Conservation (phyloP, 1,284 basidiomycete species). For the Trichosporon sp. region DNA sequence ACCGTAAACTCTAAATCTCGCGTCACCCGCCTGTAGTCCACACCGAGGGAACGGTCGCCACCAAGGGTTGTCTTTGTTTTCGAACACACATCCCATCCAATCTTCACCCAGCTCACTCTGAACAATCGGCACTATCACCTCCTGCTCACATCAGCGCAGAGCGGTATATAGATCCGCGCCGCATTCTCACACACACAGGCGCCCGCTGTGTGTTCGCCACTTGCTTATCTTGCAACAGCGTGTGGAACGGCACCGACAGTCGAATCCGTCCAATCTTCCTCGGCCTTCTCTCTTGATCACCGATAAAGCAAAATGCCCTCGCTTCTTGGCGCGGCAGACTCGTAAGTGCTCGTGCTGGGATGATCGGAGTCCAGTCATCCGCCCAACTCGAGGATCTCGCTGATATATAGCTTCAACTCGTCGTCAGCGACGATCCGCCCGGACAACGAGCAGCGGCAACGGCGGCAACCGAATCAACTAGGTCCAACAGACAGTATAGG, state of each 20-base stretch:
- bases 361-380: not conserved
- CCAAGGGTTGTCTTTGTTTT: not conserved
- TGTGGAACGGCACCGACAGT: too few species aligned
- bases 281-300: not conserved
- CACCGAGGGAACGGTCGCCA: not conserved
- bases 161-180: not conserved
- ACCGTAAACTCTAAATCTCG: not conserved
- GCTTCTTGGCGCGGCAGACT: constrained; percentile 16
- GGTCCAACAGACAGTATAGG: constrained; percentile 18
- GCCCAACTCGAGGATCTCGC: not conserved
- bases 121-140: not conserved
- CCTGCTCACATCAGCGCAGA: not conserved
- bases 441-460: constrained; percentile 12
- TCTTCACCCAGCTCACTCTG: not conserved
- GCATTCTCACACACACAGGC: not conserved
- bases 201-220: not conserved
- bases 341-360: constrained; percentile 8
- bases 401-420: constrained; percentile 27
- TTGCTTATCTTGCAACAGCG: too few species aligned
- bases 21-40: not conserved
- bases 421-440: constrained; percentile 25
- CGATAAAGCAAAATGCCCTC: constrained; percentile 10
- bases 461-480: constrained; percentile 8
- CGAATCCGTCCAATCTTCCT: too few species aligned
- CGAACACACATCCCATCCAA: not conserved